Percentiles rank a stretch among this genome's conserved stretches.
Conservation (phyloP, 805 yeast species). For the Candida railenensis region DNA sequence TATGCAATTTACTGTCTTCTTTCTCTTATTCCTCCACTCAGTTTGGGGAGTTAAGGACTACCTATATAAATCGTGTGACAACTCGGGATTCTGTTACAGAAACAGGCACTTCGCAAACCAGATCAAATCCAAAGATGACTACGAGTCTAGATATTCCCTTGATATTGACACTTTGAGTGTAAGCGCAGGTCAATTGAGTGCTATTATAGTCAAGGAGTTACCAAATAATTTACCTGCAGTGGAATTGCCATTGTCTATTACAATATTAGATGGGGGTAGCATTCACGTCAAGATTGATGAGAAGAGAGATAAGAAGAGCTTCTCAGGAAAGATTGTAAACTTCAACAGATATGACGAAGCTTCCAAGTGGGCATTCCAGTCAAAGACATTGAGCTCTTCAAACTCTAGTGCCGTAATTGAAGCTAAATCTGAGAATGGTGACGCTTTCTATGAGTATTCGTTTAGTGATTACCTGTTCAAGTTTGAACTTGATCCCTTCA, state of each 20-base stretch:
- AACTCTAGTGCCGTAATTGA: neutral
- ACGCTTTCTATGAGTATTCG: neutral
- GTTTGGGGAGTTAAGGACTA: slow-evolving; percentile 53
- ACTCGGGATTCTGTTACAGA: slow-evolving; percentile 82
- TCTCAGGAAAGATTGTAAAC: slow-evolving; percentile 23
- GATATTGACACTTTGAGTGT: slow-evolving; percentile 16
- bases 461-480: slow-evolving; percentile 35
- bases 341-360: slow-evolving; percentile 61
- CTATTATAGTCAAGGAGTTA: slow-evolving; percentile 44
- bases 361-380: slow-evolving; percentile 52
- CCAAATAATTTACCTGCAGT: slow-evolving; percentile 19
- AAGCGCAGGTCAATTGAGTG: slow-evolving; percentile 23
- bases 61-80: slow-evolving; percentile 73
- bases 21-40: slow-evolving; percentile 5
- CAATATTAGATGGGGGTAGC: slow-evolving; percentile 54
- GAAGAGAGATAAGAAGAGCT: slow-evolving; percentile 31
- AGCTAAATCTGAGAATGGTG: neutral
- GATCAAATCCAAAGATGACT: slow-evolving; percentile 10
- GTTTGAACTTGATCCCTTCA: slow-evolving; percentile 49
- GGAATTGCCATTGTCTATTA: slow-evolving; percentile 56
- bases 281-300: slow-evolving; percentile 62
- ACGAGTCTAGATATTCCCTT: slow-evolving; percentile 22
- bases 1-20: neutral
- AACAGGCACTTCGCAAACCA: slow-evolving; percentile 63
- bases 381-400: neutral